These are phyloP conservation scores for Mycena filopes DNA, from an alignment of 768 basidiomycete genomes.

Conservation along the genomic window DNA sequence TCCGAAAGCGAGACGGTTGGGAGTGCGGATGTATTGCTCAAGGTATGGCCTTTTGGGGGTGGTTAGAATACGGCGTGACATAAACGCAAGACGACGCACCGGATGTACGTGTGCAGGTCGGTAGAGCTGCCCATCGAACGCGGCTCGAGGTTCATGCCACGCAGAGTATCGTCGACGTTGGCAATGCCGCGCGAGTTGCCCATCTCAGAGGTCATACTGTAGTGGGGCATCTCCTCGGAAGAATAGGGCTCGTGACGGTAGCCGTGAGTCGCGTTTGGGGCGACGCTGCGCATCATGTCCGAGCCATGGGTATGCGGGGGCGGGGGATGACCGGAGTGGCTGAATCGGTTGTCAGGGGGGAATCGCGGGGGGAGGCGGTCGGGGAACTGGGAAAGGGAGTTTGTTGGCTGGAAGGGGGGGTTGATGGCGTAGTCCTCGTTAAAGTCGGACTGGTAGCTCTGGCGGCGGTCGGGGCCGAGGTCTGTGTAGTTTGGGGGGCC, in stretches of 20 bases:
- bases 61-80: too few species aligned
- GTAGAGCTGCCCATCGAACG: slow-evolving; percentile 70
- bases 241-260: slow-evolving; percentile 60
- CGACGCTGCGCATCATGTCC: slow-evolving; percentile 74
- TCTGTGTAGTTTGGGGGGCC: slow-evolving; percentile 71
- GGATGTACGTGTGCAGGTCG: slow-evolving; percentile 84
- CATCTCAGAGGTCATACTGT: slow-evolving; percentile 63
- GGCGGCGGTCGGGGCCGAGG: slow-evolving; percentile 65
- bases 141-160: slow-evolving; percentile 71
- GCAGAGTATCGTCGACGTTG: slow-evolving; percentile 68
- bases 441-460: slow-evolving; percentile 69
- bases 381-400: slow-evolving; percentile 66
- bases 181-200: slow-evolving; percentile 64
- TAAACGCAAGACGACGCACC: slow-evolving; percentile 56
- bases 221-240: slow-evolving; percentile 66
- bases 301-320: slow-evolving; percentile 58
- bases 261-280: slow-evolving; percentile 73
- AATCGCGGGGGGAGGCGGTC: slow-evolving; percentile 66
- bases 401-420: slow-evolving; percentile 46
- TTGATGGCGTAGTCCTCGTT: slow-evolving; percentile 59
- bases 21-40: slow-evolving; percentile 85
- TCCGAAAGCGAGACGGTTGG: slow-evolving; percentile 89
- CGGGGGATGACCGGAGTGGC: slow-evolving; percentile 53
- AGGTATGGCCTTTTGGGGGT: slow-evolving; percentile 73
- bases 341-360: slow-evolving; percentile 63